Conservation (phyloP, 371 early-diverging fungal genomes). For the Nematocida ironsii region DNA sequence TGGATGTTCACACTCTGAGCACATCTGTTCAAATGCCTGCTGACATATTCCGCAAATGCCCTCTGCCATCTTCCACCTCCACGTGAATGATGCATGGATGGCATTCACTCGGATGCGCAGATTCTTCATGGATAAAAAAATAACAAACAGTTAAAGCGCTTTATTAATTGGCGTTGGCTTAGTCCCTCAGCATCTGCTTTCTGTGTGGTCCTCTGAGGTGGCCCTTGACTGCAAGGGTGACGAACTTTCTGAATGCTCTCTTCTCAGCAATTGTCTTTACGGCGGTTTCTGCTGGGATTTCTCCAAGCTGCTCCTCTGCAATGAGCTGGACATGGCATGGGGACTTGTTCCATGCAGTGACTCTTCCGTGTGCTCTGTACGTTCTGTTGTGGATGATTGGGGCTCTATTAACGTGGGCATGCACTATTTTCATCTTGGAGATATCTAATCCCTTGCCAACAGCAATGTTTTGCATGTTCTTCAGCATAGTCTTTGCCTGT, state of each 20-base stretch:
- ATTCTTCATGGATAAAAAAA: slow-evolving; percentile 5
- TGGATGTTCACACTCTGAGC: slow-evolving; percentile 69
- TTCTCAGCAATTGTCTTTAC: slow-evolving; percentile 36
- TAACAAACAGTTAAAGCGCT: slow-evolving; percentile 4
- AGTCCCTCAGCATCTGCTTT: slow-evolving; percentile 17
- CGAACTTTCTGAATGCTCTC: slow-evolving; percentile 36
- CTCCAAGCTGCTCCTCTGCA: slow-evolving; percentile 58
- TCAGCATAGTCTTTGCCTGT: slow-evolving; percentile 83
- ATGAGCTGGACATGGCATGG: slow-evolving; percentile 91
- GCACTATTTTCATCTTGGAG: slow-evolving; percentile 76
- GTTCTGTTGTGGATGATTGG: slow-evolving; percentile 93
- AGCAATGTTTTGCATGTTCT: slow-evolving; percentile 93
- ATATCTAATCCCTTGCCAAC: slow-evolving; percentile 81
- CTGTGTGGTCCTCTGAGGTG: slow-evolving; percentile 21
- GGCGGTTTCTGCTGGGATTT: slow-evolving; percentile 50
- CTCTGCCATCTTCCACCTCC: slow-evolving; percentile 68
- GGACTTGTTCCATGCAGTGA: slow-evolving; percentile 85
- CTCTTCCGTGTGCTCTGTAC: slow-evolving; percentile 97
- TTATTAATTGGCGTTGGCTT: slow-evolving; percentile 2
- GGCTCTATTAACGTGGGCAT: slow-evolving; percentile 95
- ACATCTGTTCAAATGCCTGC: slow-evolving; percentile 69
- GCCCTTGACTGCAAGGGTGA: slow-evolving; percentile 11
- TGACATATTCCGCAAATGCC: slow-evolving; percentile 71
- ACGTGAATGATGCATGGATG: slow-evolving; percentile 60
- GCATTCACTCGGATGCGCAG: slow-evolving; percentile 62